These are phyloP conservation scores for Raffaelea arxii DNA, from an alignment of 2,329 filamentous ascomycete species.

Conservation along the genomic window DNA sequence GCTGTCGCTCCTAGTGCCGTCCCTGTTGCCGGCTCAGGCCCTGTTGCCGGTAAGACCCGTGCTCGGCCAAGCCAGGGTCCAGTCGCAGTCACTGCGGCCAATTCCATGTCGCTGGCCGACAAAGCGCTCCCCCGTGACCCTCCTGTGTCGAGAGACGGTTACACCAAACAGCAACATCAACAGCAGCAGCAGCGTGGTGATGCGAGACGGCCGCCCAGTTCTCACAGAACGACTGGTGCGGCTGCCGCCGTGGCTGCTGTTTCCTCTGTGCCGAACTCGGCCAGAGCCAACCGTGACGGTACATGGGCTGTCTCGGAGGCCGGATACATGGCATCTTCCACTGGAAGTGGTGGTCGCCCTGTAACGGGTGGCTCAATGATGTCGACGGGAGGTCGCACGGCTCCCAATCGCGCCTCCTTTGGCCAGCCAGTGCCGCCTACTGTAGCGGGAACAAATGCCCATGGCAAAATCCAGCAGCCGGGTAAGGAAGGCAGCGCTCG, in stretches of 20 bases:
- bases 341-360: constrained; percentile 49
- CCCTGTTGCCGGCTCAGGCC: constrained; percentile 13
- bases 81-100: constrained; percentile 25
- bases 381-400: constrained; percentile 57
- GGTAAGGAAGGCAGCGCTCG: constrained; percentile 42
- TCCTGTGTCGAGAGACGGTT: constrained; percentile 33
- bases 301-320: constrained; percentile 46
- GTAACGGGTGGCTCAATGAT: constrained; percentile 75
- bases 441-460: constrained; percentile 78
- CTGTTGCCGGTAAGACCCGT: constrained; percentile 33
- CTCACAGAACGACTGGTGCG: constrained; percentile 34
- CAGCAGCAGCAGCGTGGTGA: constrained; percentile 19
- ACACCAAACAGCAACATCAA: no score
- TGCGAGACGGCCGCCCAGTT: constrained; percentile 35
- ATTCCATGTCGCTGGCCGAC: constrained; percentile 32
- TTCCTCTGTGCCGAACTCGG: constrained; percentile 17
- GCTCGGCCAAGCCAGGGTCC: constrained; percentile 47
- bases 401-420: constrained; percentile 58
- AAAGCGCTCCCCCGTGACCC: constrained; percentile 54
- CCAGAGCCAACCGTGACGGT: constrained; percentile 29
- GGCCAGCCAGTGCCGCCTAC: constrained; percentile 81
- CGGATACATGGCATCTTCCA: constrained; percentile 40
- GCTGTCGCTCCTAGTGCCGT: constrained; percentile 9
- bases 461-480: constrained; percentile 79
- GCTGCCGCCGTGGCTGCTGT: constrained; percentile 24